Evolutionary conservation across 768 basidiomycete species (phyloP).

Genomic region (Lentinula sp.): DNA sequence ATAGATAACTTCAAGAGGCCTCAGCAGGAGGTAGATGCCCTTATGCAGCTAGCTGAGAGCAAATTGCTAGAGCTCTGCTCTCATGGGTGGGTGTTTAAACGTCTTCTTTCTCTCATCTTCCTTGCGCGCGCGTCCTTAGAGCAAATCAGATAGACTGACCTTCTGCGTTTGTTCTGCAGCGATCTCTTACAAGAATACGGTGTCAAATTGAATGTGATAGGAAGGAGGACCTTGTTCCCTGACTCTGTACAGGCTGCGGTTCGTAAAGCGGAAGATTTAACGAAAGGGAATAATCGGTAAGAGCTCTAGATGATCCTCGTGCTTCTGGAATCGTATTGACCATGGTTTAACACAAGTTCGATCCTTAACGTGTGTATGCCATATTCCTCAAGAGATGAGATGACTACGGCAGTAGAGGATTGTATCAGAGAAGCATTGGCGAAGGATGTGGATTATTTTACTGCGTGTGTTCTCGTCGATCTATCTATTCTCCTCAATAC

Average conservation of each 20-base stretch:
- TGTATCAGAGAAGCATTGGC: slow-evolving; percentile 35
- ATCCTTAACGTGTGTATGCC: slow-evolving; percentile 92
- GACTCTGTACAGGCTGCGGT: slow-evolving; percentile 65
- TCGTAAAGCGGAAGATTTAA: slow-evolving; percentile 68
- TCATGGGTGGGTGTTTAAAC: slow-evolving; percentile 58
- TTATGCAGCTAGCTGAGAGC: slow-evolving; percentile 81
- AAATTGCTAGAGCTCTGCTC: slow-evolving; percentile 72
- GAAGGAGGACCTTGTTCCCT: slow-evolving; percentile 71
- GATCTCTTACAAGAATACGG: slow-evolving; percentile 77
- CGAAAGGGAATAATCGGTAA: slow-evolving; percentile 66
- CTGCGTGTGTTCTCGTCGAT: background rate
- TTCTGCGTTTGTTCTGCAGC: slow-evolving; percentile 30
- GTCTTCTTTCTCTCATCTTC: background rate
- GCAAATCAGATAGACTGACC: background rate
- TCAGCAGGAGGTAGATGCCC: slow-evolving; percentile 75
- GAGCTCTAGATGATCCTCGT: slow-evolving; percentile 11
- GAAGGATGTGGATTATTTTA: background rate
- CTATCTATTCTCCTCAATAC: background rate
- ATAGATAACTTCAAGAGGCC: slow-evolving; percentile 96
- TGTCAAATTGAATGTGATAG: slow-evolving; percentile 80
- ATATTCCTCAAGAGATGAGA: slow-evolving; percentile 89
- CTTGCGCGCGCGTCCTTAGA: background rate
- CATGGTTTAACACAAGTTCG: slow-evolving; percentile 39
- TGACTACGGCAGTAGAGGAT: slow-evolving; percentile 67
- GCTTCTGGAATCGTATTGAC: background rate